phyloP scores from a whole-genome alignment of 805 yeast genomes.

The Zygosaccharomyces siamensis region DNA sequence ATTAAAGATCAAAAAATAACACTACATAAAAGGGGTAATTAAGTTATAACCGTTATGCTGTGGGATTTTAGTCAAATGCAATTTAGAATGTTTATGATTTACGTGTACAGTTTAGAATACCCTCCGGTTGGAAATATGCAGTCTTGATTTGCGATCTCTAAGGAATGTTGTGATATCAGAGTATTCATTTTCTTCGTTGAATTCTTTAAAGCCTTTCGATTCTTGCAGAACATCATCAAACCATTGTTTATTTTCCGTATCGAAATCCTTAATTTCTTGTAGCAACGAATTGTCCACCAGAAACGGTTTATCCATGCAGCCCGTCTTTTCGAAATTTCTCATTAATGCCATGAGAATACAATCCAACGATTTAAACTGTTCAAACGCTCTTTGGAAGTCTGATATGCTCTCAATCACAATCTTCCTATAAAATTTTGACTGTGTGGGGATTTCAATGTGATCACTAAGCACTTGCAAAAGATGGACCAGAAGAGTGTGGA shows the following conservation, averaged over 20 bases:
- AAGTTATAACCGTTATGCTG: not conserved
- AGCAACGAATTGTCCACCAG: slow-evolving; percentile 15
- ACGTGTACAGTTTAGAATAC: slow-evolving; percentile 14
- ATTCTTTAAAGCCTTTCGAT: slow-evolving; percentile 19
- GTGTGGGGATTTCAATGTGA: slow-evolving; percentile 18
- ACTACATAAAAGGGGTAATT: not conserved
- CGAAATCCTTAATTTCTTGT: slow-evolving; percentile 16
- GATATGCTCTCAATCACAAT: slow-evolving; percentile 17
- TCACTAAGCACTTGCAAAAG: slow-evolving; percentile 20
- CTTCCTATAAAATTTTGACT: slow-evolving; percentile 14
- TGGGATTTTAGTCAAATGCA: not conserved
- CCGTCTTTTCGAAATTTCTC: slow-evolving; percentile 13
- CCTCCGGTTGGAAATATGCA: slow-evolving; percentile 20
- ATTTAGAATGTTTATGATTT: not conserved
- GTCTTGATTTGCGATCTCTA: slow-evolving; percentile 16
- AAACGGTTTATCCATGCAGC: slow-evolving; percentile 13
- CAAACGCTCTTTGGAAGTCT: slow-evolving; percentile 22
- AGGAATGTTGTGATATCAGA: slow-evolving; percentile 6
- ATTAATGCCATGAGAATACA: slow-evolving; percentile 11
- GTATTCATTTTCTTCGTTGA: not conserved
- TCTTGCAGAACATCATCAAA: slow-evolving; percentile 13
- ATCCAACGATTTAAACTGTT: slow-evolving; percentile 18
- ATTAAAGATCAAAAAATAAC: not conserved
- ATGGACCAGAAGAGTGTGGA: slow-evolving; percentile 15
- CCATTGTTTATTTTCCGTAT: slow-evolving; percentile 17